A percentile compares a stretch with the other conserved stretches of the same genome.
phyloP scores from a whole-genome alignment of 2,329 filamentous ascomycete genomes.

The Trichoderma oligosporum region DNA sequence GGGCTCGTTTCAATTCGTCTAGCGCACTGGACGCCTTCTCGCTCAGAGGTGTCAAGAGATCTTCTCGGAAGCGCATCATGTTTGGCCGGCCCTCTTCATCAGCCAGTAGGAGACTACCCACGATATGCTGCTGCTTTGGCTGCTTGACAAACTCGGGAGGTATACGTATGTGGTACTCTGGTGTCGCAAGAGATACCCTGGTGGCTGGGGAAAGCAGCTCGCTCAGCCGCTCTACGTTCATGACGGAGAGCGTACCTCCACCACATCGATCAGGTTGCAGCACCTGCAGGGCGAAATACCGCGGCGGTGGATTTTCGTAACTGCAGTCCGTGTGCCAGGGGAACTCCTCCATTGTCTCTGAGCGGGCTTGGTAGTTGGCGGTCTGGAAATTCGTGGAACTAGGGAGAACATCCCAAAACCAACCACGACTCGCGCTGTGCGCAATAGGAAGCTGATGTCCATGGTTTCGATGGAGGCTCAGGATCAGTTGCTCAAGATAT shows the following conservation, averaged over 20 bases:
- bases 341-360: constrained; percentile 42
- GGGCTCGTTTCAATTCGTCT: constrained; percentile 24
- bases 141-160: constrained; percentile 37
- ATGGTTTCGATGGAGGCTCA: constrained; percentile 32
- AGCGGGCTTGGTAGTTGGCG: constrained; percentile 34
- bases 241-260: constrained; percentile 39
- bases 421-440: constrained; percentile 40
- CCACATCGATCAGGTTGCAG: constrained; percentile 39
- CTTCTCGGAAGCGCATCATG: constrained; percentile 32
- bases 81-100: not conserved
- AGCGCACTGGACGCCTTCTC: constrained; percentile 25
- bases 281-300: constrained; percentile 42
- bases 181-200: constrained; percentile 23
- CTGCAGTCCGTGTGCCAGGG: constrained; percentile 45
- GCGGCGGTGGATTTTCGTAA: constrained; percentile 37
- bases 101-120: constrained; percentile 25
- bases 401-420: constrained; percentile 44
- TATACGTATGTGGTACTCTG: constrained; percentile 33
- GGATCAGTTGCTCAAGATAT: constrained; percentile 35
- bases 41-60: constrained; percentile 31
- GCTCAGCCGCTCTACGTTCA: constrained; percentile 33
- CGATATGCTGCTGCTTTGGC: constrained; percentile 20
- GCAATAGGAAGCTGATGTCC: constrained; percentile 38
- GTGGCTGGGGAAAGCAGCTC: constrained; percentile 27
- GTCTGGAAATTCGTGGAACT: constrained; percentile 29